These are phyloP conservation scores for Plasmodium coatneyi DNA, from an alignment of 169 alveolate genomes.

Conservation along the genomic window DNA sequence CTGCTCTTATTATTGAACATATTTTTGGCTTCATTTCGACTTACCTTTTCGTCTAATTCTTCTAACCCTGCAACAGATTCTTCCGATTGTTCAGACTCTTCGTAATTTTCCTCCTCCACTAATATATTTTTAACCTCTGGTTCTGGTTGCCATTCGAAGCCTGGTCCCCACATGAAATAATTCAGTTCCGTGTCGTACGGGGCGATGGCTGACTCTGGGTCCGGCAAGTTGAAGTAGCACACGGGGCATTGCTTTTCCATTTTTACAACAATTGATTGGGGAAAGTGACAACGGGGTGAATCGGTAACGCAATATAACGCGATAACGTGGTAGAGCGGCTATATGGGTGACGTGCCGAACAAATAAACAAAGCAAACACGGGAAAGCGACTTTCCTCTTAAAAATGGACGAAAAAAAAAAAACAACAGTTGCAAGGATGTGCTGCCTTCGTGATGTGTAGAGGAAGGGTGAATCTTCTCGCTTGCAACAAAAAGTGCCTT, in stretches of 20 bases:
- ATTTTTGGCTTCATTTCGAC: conserved; percentile 72
- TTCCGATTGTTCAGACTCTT: conserved; percentile 58
- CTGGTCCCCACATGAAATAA: conserved; percentile 85
- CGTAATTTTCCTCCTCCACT: conserved; percentile 68
- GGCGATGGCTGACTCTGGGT: conserved; percentile 79
- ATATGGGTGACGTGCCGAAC: conserved; percentile 4
- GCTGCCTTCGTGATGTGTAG: neutral
- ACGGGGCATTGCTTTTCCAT: conserved; percentile 80
- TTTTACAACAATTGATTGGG: conserved; percentile 27
- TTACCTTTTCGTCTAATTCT: conserved; percentile 80
- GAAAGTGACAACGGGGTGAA: neutral
- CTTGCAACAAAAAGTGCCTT: neutral
- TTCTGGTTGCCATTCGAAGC: conserved; percentile 84
- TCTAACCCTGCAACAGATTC: conserved; percentile 75
- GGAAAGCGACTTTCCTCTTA: conserved; percentile 1
- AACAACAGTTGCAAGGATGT: neutral
- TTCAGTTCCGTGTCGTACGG: conserved; percentile 81
- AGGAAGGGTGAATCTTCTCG: neutral
- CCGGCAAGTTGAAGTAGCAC: conserved; percentile 80
- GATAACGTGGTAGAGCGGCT: neutral
- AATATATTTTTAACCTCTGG: conserved; percentile 51
- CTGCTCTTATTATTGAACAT: conserved; percentile 76
- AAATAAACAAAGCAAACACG: neutral
- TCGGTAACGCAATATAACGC: neutral
- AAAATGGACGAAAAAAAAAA: neutral